Conservation (phyloP, 1,139 yeast genomes). For the Pichia sp. region DNA sequence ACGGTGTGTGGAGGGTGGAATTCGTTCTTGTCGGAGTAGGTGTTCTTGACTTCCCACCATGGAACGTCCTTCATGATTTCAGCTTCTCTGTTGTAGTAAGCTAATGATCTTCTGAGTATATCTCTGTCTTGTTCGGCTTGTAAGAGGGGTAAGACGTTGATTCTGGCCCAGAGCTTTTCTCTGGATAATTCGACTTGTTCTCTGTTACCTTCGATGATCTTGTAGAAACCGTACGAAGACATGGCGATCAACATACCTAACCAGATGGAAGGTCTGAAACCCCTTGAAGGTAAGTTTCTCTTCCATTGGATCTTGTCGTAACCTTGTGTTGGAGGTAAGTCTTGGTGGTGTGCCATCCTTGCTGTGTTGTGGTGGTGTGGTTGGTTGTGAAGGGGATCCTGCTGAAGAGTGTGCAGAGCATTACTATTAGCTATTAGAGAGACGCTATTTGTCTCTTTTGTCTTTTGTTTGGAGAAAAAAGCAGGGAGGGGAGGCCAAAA, state of each 20-base stretch:
- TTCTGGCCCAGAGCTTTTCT: conserved; percentile 78
- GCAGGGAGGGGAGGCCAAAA: too few relatives aligned
- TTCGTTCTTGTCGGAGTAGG: conserved; percentile 32
- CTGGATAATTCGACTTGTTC: conserved; percentile 77
- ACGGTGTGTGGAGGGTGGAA: conserved; percentile 36
- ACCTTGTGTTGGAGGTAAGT: conserved; percentile 86
- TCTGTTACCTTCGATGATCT: conserved; percentile 63
- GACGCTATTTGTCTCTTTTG: too few relatives aligned
- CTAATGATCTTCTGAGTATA: conserved; percentile 66
- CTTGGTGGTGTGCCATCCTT: conserved; percentile 49
- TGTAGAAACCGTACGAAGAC: conserved; percentile 73
- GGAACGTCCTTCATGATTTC: conserved; percentile 58
- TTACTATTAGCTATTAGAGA: too few relatives aligned
- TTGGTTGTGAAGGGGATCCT: not conserved
- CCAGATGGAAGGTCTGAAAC: conserved; percentile 76
- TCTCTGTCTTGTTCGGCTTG: conserved; percentile 85
- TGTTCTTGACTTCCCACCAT: conserved; percentile 53
- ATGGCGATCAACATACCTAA: conserved; percentile 61
- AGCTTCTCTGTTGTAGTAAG: conserved; percentile 68
- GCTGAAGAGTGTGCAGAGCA: too few relatives aligned
- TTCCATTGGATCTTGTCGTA: conserved; percentile 90
- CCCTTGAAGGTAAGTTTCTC: conserved; percentile 81
- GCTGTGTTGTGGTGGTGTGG: not conserved
- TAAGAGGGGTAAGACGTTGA: conserved; percentile 69
- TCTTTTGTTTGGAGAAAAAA: too few relatives aligned